These are phyloP conservation scores for Cryptococcus floricola DNA, from an alignment of 1,284 basidiomycete genomes.

Conservation along the genomic window DNA sequence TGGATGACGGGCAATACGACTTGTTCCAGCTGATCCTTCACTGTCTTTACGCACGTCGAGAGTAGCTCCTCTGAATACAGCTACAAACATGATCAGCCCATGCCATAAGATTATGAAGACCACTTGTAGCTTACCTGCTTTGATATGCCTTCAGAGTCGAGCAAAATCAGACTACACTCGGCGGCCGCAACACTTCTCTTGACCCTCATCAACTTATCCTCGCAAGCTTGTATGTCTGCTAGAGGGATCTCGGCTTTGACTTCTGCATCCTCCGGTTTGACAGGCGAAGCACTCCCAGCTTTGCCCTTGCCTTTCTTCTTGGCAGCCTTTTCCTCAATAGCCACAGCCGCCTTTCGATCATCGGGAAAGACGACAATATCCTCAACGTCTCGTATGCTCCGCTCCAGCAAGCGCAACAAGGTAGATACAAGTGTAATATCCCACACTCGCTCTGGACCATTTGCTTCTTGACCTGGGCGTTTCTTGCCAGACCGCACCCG, in stretches of 20 bases:
- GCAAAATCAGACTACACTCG: slow-evolving; percentile 71
- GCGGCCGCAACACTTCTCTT: slow-evolving; percentile 67
- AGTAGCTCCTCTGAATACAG: slow-evolving; percentile 90
- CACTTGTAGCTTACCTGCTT: slow-evolving; percentile 63
- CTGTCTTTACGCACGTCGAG: slow-evolving; percentile 64
- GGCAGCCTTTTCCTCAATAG: slow-evolving; percentile 24
- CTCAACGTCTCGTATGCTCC: slow-evolving; percentile 68
- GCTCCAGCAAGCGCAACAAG: slow-evolving; percentile 68
- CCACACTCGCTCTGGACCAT: slow-evolving; percentile 32
- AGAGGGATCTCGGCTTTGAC: slow-evolving; percentile 11
- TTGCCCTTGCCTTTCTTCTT: slow-evolving; percentile 53
- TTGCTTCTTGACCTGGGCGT: slow-evolving; percentile 9
- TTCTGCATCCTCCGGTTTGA: slow-evolving; percentile 12
- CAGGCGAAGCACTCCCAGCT: neutral
- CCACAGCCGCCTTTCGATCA: slow-evolving; percentile 32
- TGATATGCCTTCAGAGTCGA: slow-evolving; percentile 70
- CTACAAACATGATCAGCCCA: slow-evolving; percentile 48
- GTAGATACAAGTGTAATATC: slow-evolving; percentile 61
- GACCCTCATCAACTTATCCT: slow-evolving; percentile 54
- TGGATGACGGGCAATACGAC: slow-evolving; percentile 86
- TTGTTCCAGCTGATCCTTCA: slow-evolving; percentile 75
- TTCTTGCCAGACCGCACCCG: slow-evolving; percentile 24
- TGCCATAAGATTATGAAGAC: neutral
- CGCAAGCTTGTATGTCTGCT: slow-evolving; percentile 51
- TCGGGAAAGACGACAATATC: slow-evolving; percentile 64